These are phyloP conservation scores for Elasticomyces elasticus DNA, from an alignment of 495 filamentous ascomycete genomes.

Conservation along the genomic window DNA sequence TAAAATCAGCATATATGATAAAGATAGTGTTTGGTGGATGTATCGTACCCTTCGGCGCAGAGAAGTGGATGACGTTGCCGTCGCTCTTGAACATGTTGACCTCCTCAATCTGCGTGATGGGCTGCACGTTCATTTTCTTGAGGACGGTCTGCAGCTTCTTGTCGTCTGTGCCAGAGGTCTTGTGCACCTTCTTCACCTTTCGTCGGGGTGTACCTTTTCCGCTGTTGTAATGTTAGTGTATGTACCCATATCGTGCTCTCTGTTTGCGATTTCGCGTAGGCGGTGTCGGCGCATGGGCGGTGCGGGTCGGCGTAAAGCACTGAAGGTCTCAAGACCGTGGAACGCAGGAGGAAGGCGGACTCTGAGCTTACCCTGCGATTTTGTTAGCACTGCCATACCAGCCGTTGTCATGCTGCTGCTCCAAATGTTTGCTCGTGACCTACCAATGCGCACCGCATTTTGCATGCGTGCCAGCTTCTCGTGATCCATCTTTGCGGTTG, in stretches of 20 bases:
- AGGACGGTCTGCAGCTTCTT: slow-evolving; percentile 90
- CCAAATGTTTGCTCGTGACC: slow-evolving; percentile 32
- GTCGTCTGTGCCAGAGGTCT: slow-evolving; percentile 84
- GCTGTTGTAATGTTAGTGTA: slow-evolving; percentile 38
- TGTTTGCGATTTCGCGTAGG: background rate
- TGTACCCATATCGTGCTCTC: background rate
- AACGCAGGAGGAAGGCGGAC: background rate
- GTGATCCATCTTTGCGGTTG: slow-evolving; percentile 50
- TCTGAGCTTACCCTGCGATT: background rate
- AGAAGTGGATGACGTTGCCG: slow-evolving; percentile 98
- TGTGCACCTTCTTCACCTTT: slow-evolving; percentile 96
- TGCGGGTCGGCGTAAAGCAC: too few relatives aligned
- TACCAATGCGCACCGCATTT: slow-evolving; percentile 67
- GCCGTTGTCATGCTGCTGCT: slow-evolving; percentile 31
- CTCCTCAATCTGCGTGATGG: slow-evolving; percentile 98
- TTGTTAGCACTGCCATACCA: background rate
- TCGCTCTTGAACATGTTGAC: slow-evolving; percentile 99
- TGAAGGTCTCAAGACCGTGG: background rate
- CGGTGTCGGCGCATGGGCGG: background rate
- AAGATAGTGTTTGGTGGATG: background rate
- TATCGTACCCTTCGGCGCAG: slow-evolving; percentile 83
- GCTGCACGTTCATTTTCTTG: slow-evolving; percentile 39
- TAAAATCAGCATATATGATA: background rate
- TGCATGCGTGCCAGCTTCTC: slow-evolving; percentile 72
- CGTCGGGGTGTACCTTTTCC: slow-evolving; percentile 96